These are phyloP conservation scores for Yamadazyma sp. DNA, from an alignment of 1,139 yeast genomes.

Conservation along the genomic window DNA sequence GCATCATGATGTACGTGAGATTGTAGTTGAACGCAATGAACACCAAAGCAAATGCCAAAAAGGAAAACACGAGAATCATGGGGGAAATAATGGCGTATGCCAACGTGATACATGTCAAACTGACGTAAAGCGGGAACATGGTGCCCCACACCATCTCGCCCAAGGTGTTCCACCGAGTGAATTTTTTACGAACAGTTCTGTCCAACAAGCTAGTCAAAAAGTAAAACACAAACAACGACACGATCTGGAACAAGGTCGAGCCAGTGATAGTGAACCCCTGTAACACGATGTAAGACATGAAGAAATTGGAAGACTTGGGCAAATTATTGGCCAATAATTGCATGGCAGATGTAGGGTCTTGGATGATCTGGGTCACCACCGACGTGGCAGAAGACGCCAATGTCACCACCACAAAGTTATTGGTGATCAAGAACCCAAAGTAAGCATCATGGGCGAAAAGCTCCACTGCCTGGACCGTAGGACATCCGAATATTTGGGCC, in stretches of 20 bases:
- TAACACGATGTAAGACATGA: constrained; percentile 65
- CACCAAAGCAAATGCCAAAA: constrained; percentile 65
- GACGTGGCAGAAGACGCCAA: constrained; percentile 73
- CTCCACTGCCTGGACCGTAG: constrained; percentile 65
- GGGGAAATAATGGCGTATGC: constrained; percentile 87
- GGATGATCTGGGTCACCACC: constrained; percentile 65
- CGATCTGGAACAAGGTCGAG: constrained; percentile 77
- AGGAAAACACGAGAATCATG: constrained; percentile 62
- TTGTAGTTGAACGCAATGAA: constrained; percentile 82
- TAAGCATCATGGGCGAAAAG: constrained; percentile 72
- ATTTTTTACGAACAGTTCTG: constrained; percentile 82
- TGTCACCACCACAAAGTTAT: constrained; percentile 69
- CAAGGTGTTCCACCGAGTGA: constrained; percentile 66
- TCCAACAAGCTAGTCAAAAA: constrained; percentile 71
- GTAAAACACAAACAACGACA: constrained; percentile 67
- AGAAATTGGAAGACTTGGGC: constrained; percentile 90
- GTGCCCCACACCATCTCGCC: constrained; percentile 83
- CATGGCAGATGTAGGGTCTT: constrained; percentile 70
- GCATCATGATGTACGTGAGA: constrained; percentile 65
- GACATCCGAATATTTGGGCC: constrained; percentile 67
- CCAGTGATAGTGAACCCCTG: constrained; percentile 86
- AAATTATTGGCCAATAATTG: constrained; percentile 65
- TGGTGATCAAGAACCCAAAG: constrained; percentile 70
- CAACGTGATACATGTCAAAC: constrained; percentile 75
- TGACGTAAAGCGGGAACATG: constrained; percentile 78